Conservation (phyloP, 129 eudicot genomes). For the Chrysanthemum lavandulifolium region DNA sequence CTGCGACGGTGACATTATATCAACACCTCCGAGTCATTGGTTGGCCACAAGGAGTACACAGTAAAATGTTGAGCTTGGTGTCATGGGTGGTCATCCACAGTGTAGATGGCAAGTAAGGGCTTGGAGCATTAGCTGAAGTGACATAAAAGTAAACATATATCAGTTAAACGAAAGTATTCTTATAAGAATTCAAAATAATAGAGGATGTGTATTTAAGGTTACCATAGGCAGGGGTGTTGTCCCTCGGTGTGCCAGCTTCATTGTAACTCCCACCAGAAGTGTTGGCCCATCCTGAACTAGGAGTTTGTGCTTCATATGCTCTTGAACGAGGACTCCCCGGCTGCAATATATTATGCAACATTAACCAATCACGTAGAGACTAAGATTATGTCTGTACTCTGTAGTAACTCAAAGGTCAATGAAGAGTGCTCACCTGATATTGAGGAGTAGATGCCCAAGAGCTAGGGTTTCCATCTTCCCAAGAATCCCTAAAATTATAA, state of each 20-base stretch:
- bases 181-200: background rate
- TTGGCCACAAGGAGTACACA: constrained; percentile 98
- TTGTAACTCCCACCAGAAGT: constrained; percentile 74
- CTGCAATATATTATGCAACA: constrained; percentile 33
- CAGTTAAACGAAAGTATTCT: background rate
- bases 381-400: background rate
- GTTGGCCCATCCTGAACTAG: constrained; percentile 92
- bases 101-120: constrained; percentile 96
- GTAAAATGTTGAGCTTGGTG: constrained; percentile 96
- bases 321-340: constrained; percentile 92
- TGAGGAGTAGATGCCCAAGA: constrained; percentile 96
- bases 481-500: constrained; percentile 64
- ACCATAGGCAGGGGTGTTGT: constrained; percentile 76
- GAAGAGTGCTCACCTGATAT: constrained; percentile 59
- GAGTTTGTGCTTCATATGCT: constrained; percentile 95
- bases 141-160: background rate
- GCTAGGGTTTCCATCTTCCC: constrained; percentile 99
- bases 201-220: background rate
- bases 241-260: constrained; percentile 97
- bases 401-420: background rate
- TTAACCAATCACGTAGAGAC: background rate
- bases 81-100: constrained; percentile 99
- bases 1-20: constrained; percentile 95
- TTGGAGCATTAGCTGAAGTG: constrained; percentile 91
- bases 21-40: constrained; percentile 99